A percentile compares a stretch with the other conserved stretches of the same genome.
Evolutionary conservation across 352 stramenopile species (phyloP).

Genomic region (Pythium volutum): DNA sequence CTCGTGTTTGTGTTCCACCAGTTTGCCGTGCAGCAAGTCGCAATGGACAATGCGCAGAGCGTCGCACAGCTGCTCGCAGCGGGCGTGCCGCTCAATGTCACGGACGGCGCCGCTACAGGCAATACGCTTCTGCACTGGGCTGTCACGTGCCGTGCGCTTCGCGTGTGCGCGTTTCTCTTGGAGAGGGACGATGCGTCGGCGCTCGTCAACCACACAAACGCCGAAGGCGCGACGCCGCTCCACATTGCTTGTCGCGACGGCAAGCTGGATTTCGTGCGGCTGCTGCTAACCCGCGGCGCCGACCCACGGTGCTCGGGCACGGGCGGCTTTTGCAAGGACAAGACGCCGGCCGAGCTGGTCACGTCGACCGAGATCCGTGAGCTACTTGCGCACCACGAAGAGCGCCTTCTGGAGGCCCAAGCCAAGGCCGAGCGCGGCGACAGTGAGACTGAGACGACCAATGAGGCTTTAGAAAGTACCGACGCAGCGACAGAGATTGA

Average conservation of each 20-base stretch:
- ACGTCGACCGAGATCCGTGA: constrained; percentile 43
- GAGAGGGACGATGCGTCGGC: constrained; percentile 27
- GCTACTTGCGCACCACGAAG: constrained; percentile 28
- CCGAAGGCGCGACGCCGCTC: constrained; percentile 72
- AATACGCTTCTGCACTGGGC: constrained; percentile 82
- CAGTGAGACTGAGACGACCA: neutral
- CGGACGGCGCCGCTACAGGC: constrained; percentile 37
- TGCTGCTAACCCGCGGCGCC: constrained; percentile 48
- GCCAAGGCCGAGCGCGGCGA: neutral
- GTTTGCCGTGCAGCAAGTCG: constrained; percentile 84
- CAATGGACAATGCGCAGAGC: constrained; percentile 50
- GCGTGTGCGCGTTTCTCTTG: constrained; percentile 53
- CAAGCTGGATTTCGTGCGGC: constrained; percentile 44
- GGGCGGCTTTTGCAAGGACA: constrained; percentile 49
- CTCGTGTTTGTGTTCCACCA: constrained; percentile 83
- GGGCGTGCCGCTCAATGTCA: constrained; percentile 51
- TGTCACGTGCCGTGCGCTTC: constrained; percentile 59
- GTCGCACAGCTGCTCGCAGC: constrained; percentile 60
- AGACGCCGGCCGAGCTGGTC: constrained; percentile 53
- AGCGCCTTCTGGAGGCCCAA: constrained; percentile 7
- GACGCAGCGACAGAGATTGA: neutral
- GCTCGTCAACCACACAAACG: constrained; percentile 55
- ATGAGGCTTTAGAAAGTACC: neutral
- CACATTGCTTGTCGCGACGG: constrained; percentile 65
- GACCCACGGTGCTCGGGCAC: constrained; percentile 42